Evolutionary conservation across 352 stramenopile genomes (phyloP), one percentile per base, ranked within the genome.

Genomic region (Phytophthora gonapodyides): DNA sequence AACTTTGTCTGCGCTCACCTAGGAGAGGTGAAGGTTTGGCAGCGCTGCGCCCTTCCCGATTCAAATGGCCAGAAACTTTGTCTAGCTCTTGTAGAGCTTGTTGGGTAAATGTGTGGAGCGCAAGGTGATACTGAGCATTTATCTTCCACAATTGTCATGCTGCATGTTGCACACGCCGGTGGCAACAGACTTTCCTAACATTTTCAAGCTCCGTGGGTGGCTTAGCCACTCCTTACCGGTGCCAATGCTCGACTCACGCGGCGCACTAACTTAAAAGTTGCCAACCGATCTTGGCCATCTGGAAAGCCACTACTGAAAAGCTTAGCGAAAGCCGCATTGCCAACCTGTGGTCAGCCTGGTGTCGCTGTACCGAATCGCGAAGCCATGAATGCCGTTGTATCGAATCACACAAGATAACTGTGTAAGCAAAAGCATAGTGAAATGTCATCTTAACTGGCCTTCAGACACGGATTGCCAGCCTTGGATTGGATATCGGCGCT

Each of bases 41-140:
- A 47, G 15, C 19, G 11, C 35, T 46, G 10, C 7, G 17, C 5
- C 21, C 16, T 51, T 42, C 45, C 24, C 13, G 19, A 31, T 36
- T 47, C 31, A 57, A 50, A 51, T 41, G 34, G 12, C 35, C 43
- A 40, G 49, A 54, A 57, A 55, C 2, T 53, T 48, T 53, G n/a
- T 19, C 35, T 34, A 57, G 35, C 51, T 15, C 40, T 33, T 51
- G 48, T 16, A 16, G 34, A 35, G 33, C 31, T 44, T 59, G 10
- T 59, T 52, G 15, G 35, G 2, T 7, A 47, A 52, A 42, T 44
- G 42, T 56, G 59, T 67, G 51, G 51, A 51, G 15, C 24, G 50
- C 30, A 19, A 24, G 47, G n/a, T 5, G 12, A 48, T 61, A 11
- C 35, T 36, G 8, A 31, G 58, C 17, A 27, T 31, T 61, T 61